Conservation (phyloP, 2,329 filamentous ascomycete species). For the Colletotrichum sp. region DNA sequence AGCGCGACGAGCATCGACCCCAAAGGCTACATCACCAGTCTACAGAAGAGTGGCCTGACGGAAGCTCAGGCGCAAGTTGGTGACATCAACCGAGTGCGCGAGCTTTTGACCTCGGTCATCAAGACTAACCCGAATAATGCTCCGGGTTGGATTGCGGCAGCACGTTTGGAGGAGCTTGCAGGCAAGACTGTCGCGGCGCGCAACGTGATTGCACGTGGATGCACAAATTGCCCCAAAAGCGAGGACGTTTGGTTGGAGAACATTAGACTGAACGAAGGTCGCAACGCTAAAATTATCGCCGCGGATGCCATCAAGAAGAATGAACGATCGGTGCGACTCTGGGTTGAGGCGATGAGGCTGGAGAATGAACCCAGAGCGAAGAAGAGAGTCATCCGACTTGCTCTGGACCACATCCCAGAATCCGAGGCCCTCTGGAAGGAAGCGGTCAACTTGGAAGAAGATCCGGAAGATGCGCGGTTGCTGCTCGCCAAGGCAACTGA, state of each 20-base stretch:
- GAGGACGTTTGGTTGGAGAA: slow-evolving; percentile 97
- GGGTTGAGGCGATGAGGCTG: slow-evolving; percentile 94
- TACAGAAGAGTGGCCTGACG: slow-evolving; percentile 80
- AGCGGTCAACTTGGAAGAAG: slow-evolving; percentile 92
- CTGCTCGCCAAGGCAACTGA: slow-evolving; percentile 94
- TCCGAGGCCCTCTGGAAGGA: slow-evolving; percentile 99
- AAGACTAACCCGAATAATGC: slow-evolving; percentile 96
- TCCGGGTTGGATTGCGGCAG: slow-evolving; percentile 94
- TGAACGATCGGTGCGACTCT: slow-evolving; percentile 83
- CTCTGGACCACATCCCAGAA: slow-evolving; percentile 89
- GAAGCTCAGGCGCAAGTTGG: slow-evolving; percentile 86
- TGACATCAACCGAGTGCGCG: slow-evolving; percentile 91
- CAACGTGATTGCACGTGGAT: slow-evolving; percentile 86
- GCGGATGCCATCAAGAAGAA: slow-evolving; percentile 93
- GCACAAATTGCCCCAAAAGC: slow-evolving; percentile 88
- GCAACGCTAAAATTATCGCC: slow-evolving; percentile 95
- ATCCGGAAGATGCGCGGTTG: slow-evolving; percentile 84
- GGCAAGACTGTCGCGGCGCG: slow-evolving; percentile 90
- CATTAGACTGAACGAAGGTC: slow-evolving; percentile 88
- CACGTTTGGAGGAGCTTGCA: slow-evolving; percentile 88
- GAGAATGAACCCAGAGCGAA: slow-evolving; percentile 84
- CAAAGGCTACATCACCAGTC: slow-evolving; percentile 92
- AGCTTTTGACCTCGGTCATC: slow-evolving; percentile 93
- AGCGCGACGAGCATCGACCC: slow-evolving; percentile 92
- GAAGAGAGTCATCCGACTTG: slow-evolving; percentile 91